Base-by-base conservation (phyloP, 768 basidiomycete genomes). In the Naganishia antarctica region DNA sequence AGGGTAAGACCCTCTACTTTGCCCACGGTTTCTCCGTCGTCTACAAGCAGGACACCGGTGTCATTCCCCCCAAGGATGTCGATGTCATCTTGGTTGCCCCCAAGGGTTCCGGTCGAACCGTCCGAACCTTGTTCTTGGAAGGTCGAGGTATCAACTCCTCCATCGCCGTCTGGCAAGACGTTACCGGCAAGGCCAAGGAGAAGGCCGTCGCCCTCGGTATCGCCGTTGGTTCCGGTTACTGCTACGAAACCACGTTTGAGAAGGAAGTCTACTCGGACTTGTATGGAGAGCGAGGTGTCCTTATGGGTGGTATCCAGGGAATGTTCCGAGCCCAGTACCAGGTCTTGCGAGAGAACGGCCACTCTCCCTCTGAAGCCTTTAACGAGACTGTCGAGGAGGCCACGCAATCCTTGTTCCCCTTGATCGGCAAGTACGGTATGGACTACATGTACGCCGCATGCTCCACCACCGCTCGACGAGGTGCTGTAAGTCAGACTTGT, bases 1-100 rank as follows among this genome's bases (percentile, higher is more conserved):
- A 93, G 85, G 96, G 90, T 81, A 98, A 99, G 84, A 99, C 96
- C n/a, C 88, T 99, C 68, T 99, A 99, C 87, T 99, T 99, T 83
- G 91, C 94, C 6, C 96, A 99, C 79, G 96, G 96, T 74, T 99
- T 99, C 87, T 98, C 94, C 69, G 85, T 98, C 69, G 91, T 99
- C 61, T 99, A 87, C 86, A 91, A 93, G 83, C 85, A 99, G 6
- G 91, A 96, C 79, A 99, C 96, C 70, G 83, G 93, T 63, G 91
- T 99, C 70, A 73, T 93, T 62, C 89, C 91, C 67, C 96, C 96
- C 48, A 74, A 82, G 21, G 91, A 97, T 75, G 90, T 99, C 69
- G 96, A 99, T 77, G 96, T 99, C 73, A 98, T 99, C 79, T 90
- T 99, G 72, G 94, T 96, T 65, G 96, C 96, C 12, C 96, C 96